Conservation (phyloP, 1,139 yeast species). For the Blastobotrys niveus region DNA sequence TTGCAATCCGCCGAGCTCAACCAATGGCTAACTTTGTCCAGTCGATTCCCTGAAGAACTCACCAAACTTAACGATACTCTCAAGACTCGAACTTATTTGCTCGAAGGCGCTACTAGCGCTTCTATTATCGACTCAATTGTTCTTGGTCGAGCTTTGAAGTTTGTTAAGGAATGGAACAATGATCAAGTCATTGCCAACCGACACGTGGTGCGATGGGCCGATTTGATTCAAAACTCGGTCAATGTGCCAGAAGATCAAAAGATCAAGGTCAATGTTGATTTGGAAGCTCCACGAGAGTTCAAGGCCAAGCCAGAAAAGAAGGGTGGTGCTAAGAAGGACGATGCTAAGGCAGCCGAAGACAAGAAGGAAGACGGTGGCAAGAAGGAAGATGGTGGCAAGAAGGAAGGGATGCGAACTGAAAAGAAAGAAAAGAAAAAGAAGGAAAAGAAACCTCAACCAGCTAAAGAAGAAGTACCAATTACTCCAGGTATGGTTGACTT, state of each 20-base stretch:
- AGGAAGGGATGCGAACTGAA: constrained; percentile 66
- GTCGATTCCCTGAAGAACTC: constrained; percentile 51
- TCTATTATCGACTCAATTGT: constrained; percentile 63
- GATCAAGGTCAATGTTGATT: constrained; percentile 51
- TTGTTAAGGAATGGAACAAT: constrained; percentile 51
- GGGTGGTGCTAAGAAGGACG: constrained; percentile 37
- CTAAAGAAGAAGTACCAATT: constrained; percentile 56
- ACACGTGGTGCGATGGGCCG: constrained; percentile 90
- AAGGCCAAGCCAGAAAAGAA: constrained; percentile 52
- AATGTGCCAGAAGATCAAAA: constrained; percentile 50
- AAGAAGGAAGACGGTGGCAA: constrained; percentile 35
- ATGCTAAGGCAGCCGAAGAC: constrained; percentile 45
- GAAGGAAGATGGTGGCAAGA: constrained; percentile 48
- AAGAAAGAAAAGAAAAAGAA: constrained; percentile 70
- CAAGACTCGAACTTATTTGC: constrained; percentile 62
- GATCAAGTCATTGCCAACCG: constrained; percentile 55
- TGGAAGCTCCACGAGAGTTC: constrained; percentile 63
- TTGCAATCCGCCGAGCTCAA: constrained; percentile 64
- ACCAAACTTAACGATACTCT: constrained; percentile 62
- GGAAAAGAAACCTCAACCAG: constrained; percentile 38
- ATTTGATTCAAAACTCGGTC: constrained; percentile 63
- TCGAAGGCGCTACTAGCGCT: constrained; percentile 61
- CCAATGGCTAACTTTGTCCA: constrained; percentile 73
- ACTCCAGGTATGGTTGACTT: constrained; percentile 83
- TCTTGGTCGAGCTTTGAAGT: constrained; percentile 58